Evolutionary conservation across 176 grass and related monocot species (phyloP), one percentile per base, ranked within the genome.

Genomic region (Oryza australiensis): DNA sequence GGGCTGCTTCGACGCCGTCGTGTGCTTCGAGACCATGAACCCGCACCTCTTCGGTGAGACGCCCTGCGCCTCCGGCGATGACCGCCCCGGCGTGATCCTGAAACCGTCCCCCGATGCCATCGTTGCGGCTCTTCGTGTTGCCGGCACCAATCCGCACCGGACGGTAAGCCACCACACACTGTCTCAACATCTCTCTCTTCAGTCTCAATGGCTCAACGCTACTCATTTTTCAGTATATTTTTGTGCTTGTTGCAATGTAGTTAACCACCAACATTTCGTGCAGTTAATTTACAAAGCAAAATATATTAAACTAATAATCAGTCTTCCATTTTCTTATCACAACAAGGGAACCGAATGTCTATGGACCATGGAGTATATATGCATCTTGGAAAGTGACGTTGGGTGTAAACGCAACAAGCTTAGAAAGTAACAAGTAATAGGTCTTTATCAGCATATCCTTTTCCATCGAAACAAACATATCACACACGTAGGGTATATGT

Each of bases 1-100:
- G 76, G 82, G 41, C 24, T 72, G 72, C 84, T 97, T 97, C 66
- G 81, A 92, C 34, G 83, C 42, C 62, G 87, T 92, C 68, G 87
- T 97, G 9, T 97, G 92, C 88, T 98, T 98, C 87, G 95, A 98
- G 92, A 98, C 95, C 64, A 92, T 98, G 92, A 98, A 98, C 76
- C 88, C 88, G 22, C 88, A 91, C 78, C 88, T 98, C 42, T 98
- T 94, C 74, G 72, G 66, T 6, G 80, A 81, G 22, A 79, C 12
- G 12, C 71, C 12, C 27, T 7, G 16, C 1, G 64, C 1, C 64
- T 41, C 23, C 62, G 3, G 5, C 38, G 83, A 18, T 0, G 77
- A 55, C n/a, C 70, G 11, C 3, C 48, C 83, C 3, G 85, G 24
- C 13, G 90, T 94, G 23, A 70, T 94, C 27, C 40, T 97, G 4